Base-by-base conservation (phyloP, 225 moss, liverwort and hornwort species). In the Asterella californica region DNA sequence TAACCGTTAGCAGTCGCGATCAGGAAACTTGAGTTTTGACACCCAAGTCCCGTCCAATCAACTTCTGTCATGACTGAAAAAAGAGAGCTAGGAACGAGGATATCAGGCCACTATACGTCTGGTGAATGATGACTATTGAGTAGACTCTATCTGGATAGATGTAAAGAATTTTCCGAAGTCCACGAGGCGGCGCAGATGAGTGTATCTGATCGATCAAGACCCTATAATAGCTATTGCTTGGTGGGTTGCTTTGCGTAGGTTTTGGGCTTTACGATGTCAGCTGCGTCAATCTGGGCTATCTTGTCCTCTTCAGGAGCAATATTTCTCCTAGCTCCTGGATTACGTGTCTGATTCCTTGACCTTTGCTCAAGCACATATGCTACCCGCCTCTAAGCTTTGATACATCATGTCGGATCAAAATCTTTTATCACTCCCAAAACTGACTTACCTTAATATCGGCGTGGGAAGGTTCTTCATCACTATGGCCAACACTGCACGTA, bases 401-500 rank as follows among this genome's bases (percentile, higher is more conserved):
- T 37, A 76, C 57, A 76, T 76, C 75, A 76, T 33, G 37, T 36
- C 2, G 21, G 32, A 59, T 76, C 71, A 47, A 2, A 46, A 2
- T 46, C 15, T 14, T 48, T 42, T 14, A 21, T 27, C 47, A 12
- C 22, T 6, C 11, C 18, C 34, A 76, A n/a, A 71, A 30, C n/a
- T 27, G 11, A 53, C 76, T 89, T 82, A 92, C 96, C 86, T 94
- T 90, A 19, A 96, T 86, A 79, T 94, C 92, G 69, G 92, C 96
- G 82, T 89, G 90, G 49, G 96, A 96, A 24, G 90, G 88, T 82
- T 96, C 96, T 32, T 92, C 91, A 63, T 96, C 94, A 73, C 85
- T 91, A 83, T 96, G 94, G 70, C 94, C 96, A 17, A 91, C 90
- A 72, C 90, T 89, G 84, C 91, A 96, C 64, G 89, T 94, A 81